Base-by-base conservation (phyloP, 192 early-diverging fungal genomes). In the Entomortierella chlamydospora region DNA sequence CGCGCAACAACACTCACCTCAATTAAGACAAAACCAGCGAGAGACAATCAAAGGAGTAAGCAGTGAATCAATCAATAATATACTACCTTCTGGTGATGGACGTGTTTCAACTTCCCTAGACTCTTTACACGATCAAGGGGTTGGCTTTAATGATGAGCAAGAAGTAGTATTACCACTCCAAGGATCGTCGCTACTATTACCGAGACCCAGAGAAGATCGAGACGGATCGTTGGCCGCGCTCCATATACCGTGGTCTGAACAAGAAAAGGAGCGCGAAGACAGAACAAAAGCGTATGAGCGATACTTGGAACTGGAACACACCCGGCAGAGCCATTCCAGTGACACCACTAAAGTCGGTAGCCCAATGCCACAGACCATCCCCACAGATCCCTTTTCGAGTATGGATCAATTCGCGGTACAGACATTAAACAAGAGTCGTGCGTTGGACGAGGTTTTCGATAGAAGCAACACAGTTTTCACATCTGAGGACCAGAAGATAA, bases 301-400 rank as follows among this genome's bases (percentile, higher is more conserved):
- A n/a, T 53, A 51, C 29, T 41, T 53, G 22, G 25, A 55, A 23
- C 37, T 65, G 23, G 37, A 55, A 25, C 31, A 54, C 17, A 26
- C 63, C 30, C 34, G 51, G 0, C 30, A 52, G 34, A 65, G 63
- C 23, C 49, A 41, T 53, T 65, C 52, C 25, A 65, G 63, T 12
- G 63, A 55, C 13, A 26, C 25, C 11, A 65, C 63, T 0, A 65
- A 65, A 23, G 34, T 55, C 8, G 51, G 50, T 22, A 61, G 59
- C 18, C 34, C 63, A 2, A 20, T 47, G 15, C 15, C 20, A 47
- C 15, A 12, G 2, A 12, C 4, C 15, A 47, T 12, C 2, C 15
- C 45, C 15, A 47, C 12, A 17, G 45, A 47, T 47, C 15, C 45
- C 15, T 47, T 5, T 47, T 4, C 20, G 15, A 17, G 45, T 20